These are phyloP conservation scores for Penicillium alfredii DNA, from an alignment of 495 filamentous ascomycete genomes.

Conservation along the genomic window DNA sequence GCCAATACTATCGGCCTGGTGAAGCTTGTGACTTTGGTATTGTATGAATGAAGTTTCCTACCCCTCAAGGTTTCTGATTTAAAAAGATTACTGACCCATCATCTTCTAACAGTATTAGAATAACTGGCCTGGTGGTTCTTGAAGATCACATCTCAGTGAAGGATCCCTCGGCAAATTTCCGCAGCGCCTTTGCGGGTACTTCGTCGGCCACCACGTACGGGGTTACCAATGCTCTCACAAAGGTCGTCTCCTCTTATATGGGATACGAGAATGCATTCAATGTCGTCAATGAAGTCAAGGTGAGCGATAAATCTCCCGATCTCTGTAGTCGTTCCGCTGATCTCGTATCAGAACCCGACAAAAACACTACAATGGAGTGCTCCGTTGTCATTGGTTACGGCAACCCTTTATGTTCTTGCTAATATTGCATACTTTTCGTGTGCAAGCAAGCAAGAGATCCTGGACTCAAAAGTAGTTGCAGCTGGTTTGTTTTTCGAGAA, in stretches of 20 bases:
- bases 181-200: constrained; percentile 49
- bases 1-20: constrained; percentile 49
- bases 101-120: constrained; percentile 35
- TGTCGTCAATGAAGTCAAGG: constrained; percentile 60
- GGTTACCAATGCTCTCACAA: constrained; percentile 53
- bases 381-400: constrained; percentile 42
- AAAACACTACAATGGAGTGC: constrained; percentile 51
- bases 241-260: constrained; percentile 57
- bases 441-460: constrained; percentile 49
- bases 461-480: constrained; percentile 46
- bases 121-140: constrained; percentile 56
- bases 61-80: constrained; percentile 3
- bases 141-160: constrained; percentile 52
- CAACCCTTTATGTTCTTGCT: constrained; percentile 54
- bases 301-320: constrained; percentile 17
- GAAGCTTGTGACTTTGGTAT: constrained; percentile 51
- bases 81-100: constrained; percentile 1
- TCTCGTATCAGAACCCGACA: constrained; percentile 44
- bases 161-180: constrained; percentile 53
- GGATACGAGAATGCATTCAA: constrained; percentile 60
- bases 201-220: constrained; percentile 47
- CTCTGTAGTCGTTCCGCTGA: background rate
- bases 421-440: constrained; percentile 60
- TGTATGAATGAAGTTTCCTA: constrained; percentile 35
- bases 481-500: constrained; percentile 55